phyloP scores from a whole-genome alignment of 75 land plant genomes.

The Picea sitchensis region DNA sequence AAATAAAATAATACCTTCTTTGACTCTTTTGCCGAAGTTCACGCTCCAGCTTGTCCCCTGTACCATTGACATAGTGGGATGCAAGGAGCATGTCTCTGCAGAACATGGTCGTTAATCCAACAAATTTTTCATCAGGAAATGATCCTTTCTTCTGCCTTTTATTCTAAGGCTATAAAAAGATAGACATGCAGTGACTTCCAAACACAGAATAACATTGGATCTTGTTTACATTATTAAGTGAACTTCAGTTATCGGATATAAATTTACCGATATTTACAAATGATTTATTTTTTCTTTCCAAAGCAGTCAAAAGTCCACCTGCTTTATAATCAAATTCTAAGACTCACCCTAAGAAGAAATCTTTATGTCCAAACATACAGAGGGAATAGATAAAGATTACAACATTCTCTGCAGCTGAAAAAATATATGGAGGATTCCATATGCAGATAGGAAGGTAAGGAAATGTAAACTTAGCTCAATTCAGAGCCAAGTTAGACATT shows the following conservation, averaged over 20 bases:
- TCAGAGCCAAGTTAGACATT: neutral
- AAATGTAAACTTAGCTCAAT: neutral
- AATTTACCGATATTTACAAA: neutral
- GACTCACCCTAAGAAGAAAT: neutral
- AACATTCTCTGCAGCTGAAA: neutral
- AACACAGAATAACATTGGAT: neutral
- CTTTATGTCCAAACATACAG: neutral
- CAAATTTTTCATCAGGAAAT: neutral
- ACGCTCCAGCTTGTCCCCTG: too few species aligned
- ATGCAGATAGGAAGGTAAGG: neutral
- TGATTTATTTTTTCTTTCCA: neutral
- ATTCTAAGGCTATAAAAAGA: neutral
- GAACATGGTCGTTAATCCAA: too few species aligned
- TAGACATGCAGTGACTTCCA: neutral
- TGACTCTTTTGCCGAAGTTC: too few species aligned
- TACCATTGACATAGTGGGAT: too few species aligned
- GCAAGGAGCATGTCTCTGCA: too few species aligned
- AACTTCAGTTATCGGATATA: neutral
- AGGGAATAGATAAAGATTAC: slow-evolving; percentile 1
- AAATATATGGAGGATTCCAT: neutral
- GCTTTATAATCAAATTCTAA: neutral
- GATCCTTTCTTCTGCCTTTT: neutral
- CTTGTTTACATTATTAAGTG: neutral
- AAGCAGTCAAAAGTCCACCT: neutral
- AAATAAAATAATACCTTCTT: too few species aligned